These are phyloP conservation scores for Aspergillus avenaceus DNA, from an alignment of 495 filamentous ascomycete species.

Conservation along the genomic window DNA sequence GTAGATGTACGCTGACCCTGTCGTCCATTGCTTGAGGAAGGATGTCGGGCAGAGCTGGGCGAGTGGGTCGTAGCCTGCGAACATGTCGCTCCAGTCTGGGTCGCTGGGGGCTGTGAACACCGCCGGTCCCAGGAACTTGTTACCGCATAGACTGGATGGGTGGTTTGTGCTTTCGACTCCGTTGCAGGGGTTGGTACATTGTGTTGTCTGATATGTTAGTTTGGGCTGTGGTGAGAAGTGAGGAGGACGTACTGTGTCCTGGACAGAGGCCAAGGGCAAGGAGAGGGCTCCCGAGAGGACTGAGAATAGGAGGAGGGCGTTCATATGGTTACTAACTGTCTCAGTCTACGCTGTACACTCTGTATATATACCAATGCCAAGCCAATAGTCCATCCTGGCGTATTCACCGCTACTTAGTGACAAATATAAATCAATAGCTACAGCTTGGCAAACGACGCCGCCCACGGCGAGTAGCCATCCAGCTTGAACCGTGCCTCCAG, in stretches of 20 bases:
- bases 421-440: too few species aligned
- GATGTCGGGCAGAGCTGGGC: constrained; percentile 43
- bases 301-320: too few species aligned
- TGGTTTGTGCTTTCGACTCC: neutral
- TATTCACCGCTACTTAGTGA: too few species aligned
- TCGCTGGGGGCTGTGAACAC: neutral
- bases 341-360: too few species aligned
- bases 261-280: too few species aligned
- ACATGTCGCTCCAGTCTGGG: neutral
- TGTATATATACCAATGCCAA: too few species aligned
- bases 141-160: neutral
- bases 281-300: too few species aligned
- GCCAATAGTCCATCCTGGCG: too few species aligned
- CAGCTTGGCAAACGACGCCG: neutral
- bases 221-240: too few species aligned
- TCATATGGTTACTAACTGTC: too few species aligned
- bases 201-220: too few species aligned
- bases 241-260: too few species aligned
- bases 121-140: neutral
- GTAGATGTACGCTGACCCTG: constrained; percentile 33
- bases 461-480: neutral
- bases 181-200: neutral
- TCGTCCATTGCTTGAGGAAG: constrained; percentile 46
- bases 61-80: neutral
- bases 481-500: neutral